These are phyloP conservation scores for Plenodomus biglobosus DNA, from an alignment of 2,329 filamentous ascomycete species.

Conservation along the genomic window DNA sequence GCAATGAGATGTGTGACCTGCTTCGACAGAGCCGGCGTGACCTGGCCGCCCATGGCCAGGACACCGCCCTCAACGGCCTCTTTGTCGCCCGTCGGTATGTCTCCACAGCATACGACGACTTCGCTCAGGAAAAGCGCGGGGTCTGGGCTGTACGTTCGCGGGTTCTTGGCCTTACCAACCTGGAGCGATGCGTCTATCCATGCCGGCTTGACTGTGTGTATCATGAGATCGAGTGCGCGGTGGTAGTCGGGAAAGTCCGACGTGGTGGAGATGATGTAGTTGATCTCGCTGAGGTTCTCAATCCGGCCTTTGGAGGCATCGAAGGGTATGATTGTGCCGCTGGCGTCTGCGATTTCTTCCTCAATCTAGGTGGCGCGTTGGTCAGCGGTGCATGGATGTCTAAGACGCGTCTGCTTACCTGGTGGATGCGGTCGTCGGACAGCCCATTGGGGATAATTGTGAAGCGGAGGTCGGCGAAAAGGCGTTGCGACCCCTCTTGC, in stretches of 20 bases:
- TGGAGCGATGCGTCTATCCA: slow-evolving; percentile 76
- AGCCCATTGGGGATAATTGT: slow-evolving; percentile 49
- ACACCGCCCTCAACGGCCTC: slow-evolving; percentile 91
- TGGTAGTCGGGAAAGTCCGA: slow-evolving; percentile 91
- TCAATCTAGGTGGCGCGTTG: slow-evolving; percentile 47
- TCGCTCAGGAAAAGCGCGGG: slow-evolving; percentile 87
- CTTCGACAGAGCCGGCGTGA: slow-evolving; percentile 69
- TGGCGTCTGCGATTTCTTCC: slow-evolving; percentile 50
- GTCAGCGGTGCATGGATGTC: slow-evolving; percentile 2
- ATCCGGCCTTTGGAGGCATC: slow-evolving; percentile 45
- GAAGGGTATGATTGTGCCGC: slow-evolving; percentile 51
- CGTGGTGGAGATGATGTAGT: slow-evolving; percentile 71
- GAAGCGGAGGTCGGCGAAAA: slow-evolving; percentile 47
- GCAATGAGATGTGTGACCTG: slow-evolving; percentile 88
- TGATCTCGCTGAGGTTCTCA: slow-evolving; percentile 51
- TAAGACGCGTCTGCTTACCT: slow-evolving; percentile 33
- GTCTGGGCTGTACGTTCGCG: slow-evolving; percentile 86
- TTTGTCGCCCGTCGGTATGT: slow-evolving; percentile 82
- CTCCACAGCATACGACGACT: slow-evolving; percentile 78
- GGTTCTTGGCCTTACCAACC: slow-evolving; percentile 70
- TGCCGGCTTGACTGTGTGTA: slow-evolving; percentile 77
- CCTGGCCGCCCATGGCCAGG: slow-evolving; percentile 83
- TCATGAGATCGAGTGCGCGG: slow-evolving; percentile 71
- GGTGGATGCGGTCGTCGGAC: slow-evolving; percentile 25
- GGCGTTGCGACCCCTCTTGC: slow-evolving; percentile 29